Evolutionary conservation across 805 yeast genomes (phyloP).

Genomic region (Candida tibetensis): DNA sequence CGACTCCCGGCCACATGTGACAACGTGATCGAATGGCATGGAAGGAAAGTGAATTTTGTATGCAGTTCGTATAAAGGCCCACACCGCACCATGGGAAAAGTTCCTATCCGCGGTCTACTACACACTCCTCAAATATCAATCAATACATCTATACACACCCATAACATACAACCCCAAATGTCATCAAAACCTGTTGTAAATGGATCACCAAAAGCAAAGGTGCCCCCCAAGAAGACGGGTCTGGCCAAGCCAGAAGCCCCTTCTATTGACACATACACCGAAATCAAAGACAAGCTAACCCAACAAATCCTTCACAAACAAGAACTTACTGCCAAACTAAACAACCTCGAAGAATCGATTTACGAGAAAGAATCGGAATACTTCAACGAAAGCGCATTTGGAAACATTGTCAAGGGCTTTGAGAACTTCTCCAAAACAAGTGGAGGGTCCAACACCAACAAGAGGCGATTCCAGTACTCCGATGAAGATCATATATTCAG

Average conservation of each 20-base stretch:
- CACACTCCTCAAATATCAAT: too few relatives aligned
- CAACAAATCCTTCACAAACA: constrained; percentile 60
- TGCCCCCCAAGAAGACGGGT: neutral
- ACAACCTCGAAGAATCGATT: constrained; percentile 69
- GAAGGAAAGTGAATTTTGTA: too few relatives aligned
- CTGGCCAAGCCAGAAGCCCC: constrained; percentile 13
- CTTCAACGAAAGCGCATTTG: constrained; percentile 65
- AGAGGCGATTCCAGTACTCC: constrained; percentile 51
- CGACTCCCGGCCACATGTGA: too few relatives aligned
- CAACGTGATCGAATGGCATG: constrained; percentile 5
- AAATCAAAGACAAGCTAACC: constrained; percentile 62
- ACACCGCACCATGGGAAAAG: too few relatives aligned
- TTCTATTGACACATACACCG: constrained; percentile 54
- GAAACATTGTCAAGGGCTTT: constrained; percentile 89
- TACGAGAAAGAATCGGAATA: constrained; percentile 77
- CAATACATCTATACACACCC: too few relatives aligned
- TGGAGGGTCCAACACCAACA: constrained; percentile 27
- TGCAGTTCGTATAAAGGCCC: too few relatives aligned
- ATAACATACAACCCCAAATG: too few relatives aligned
- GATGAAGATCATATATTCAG: constrained; percentile 84
- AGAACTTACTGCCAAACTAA: constrained; percentile 61
- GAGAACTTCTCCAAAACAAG: constrained; percentile 66
- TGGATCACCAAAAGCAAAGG: neutral
- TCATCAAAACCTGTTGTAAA: neutral
- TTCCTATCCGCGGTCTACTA: too few relatives aligned